Evolutionary conservation across 1,284 basidiomycete species (phyloP), one percentile per base, ranked within the genome.

Genomic region (Agroathelia rolfsii): DNA sequence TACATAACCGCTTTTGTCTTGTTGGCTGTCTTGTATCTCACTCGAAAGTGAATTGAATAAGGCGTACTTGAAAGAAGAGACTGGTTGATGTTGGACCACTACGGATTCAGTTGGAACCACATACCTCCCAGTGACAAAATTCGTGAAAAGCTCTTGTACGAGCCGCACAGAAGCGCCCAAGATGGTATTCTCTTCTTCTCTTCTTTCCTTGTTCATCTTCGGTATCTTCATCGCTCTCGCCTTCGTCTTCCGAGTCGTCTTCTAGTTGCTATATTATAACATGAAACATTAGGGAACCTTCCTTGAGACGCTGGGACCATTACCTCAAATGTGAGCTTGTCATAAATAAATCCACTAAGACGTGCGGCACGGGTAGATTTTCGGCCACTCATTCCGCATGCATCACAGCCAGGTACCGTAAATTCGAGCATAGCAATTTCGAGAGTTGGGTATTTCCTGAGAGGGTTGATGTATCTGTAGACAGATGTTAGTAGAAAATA

Each of bases 81-180:
- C 34, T n/a, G n/a, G n/a, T n/a, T n/a, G n/a, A n/a, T n/a, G n/a
- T n/a, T n/a, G 13, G 18, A 23, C 34, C 12, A 21, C 20, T 18
- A 17, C 16, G n/a, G 3, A 24, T 24, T 18, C 27, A n/a, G 7
- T 22, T 23, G 37, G 29, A 25, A 20, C 25, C 11, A 42, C 68
- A 38, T 44, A 87, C 87, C 75, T 85, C 83, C 87, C 88, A 92
- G 47, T 92, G 87, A 6, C 66, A 70, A 50, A 90, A 75, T 36
- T 68, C 58, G 51, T 92, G 86, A 48, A 74, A 89, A 14, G 77
- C 68, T 38, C 59, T 55, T 2, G 78, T 75, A 34, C 85, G 66
- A 24, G 59, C 58, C 2, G 76, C 79, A 51, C 87, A 90, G 52
- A 83, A 86, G 28, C 76, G 66, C 12, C 87, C 86, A 14, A 85